These are phyloP conservation scores for Phytopythium aichiense DNA, from an alignment of 352 stramenopile genomes.

Conservation along the genomic window DNA sequence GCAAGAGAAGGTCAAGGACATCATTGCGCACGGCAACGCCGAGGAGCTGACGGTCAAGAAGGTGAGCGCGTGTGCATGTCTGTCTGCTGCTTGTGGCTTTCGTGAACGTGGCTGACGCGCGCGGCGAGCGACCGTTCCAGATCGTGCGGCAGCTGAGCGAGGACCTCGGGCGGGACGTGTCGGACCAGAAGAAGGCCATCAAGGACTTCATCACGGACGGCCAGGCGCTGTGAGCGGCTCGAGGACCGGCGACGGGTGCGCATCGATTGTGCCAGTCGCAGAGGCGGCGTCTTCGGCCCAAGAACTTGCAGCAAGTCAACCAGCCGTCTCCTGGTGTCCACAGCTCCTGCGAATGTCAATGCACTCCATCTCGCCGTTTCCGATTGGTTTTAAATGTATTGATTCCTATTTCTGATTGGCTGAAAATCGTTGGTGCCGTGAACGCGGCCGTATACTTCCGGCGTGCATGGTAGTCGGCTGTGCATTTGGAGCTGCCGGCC, in stretches of 20 bases:
- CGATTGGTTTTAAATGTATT: neutral
- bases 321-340: too few relatives aligned
- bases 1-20: conserved; percentile 65
- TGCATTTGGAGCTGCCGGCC: conserved; percentile 6
- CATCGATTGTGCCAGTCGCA: neutral
- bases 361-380: too few relatives aligned
- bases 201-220: conserved; percentile 71
- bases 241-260: neutral
- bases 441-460: conserved; percentile 12
- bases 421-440: neutral
- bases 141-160: conserved; percentile 70
- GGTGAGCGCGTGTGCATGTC: conserved; percentile 21
- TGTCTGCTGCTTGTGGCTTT: neutral
- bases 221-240: conserved; percentile 12
- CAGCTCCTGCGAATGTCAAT: too few relatives aligned
- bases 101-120: conserved; percentile 3
- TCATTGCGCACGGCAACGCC: conserved; percentile 70
- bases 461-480: conserved; percentile 1
- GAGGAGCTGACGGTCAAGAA: conserved; percentile 84
- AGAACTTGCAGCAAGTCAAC: too few relatives aligned
- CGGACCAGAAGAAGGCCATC: conserved; percentile 71
- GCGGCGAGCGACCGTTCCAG: conserved; percentile 15
- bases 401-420: conserved; percentile 7
- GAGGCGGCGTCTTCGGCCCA: neutral
- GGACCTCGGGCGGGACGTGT: conserved; percentile 63